Evolutionary conservation across 495 filamentous ascomycete species (phyloP).

Genomic region (Monascus purpureus): DNA sequence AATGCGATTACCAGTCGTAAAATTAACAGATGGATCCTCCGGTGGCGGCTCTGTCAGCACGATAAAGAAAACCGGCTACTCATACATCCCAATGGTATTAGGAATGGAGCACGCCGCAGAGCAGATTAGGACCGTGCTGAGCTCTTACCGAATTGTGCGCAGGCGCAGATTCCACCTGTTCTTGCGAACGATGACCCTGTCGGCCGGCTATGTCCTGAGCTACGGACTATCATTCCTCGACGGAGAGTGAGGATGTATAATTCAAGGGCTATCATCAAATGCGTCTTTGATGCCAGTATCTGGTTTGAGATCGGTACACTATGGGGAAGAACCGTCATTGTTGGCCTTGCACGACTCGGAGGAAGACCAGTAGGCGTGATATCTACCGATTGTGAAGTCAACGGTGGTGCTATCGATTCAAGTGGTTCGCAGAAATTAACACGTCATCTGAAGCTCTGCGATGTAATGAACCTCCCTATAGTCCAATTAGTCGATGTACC

Average conservation of each 20-base stretch:
- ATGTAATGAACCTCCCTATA: constrained; percentile 49
- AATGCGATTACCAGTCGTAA: constrained; percentile 42
- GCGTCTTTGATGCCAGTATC: constrained; percentile 37
- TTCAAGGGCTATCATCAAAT: constrained; percentile 37
- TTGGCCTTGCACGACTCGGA: constrained; percentile 40
- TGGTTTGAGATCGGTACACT: constrained; percentile 50
- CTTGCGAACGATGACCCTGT: constrained; percentile 29
- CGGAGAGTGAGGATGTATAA: constrained; percentile 47
- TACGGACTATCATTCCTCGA: constrained; percentile 43
- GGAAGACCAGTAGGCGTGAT: constrained; percentile 44
- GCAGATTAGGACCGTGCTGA: constrained; percentile 40
- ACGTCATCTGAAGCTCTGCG: constrained; percentile 43
- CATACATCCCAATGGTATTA: constrained; percentile 41
- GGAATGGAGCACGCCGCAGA: constrained; percentile 34
- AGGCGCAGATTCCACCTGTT: constrained; percentile 32
- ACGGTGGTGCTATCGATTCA: constrained; percentile 46
- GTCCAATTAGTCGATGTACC: constrained; percentile 47
- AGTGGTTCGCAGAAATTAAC: constrained; percentile 45
- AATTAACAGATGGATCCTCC: constrained; percentile 48
- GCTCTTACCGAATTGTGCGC: constrained; percentile 42
- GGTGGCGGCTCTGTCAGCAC: constrained; percentile 49
- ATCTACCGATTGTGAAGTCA: constrained; percentile 43
- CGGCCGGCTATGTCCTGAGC: constrained; percentile 29
- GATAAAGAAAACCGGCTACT: constrained; percentile 38
- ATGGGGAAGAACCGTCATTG: constrained; percentile 48